phyloP scores from a whole-genome alignment of 2,329 filamentous ascomycete species.

The Zalaria sp. region DNA sequence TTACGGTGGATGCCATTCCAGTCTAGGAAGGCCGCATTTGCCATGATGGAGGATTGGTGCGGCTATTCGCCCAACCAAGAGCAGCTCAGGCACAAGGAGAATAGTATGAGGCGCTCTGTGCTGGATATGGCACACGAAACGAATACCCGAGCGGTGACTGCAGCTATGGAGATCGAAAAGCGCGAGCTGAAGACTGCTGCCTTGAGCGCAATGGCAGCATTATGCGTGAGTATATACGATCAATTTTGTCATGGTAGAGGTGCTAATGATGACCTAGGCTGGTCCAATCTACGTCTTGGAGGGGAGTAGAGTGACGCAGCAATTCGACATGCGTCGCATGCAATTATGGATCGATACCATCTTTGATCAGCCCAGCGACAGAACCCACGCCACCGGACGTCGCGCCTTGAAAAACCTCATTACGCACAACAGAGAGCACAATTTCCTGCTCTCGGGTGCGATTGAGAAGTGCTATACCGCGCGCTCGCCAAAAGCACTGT shows the following conservation, averaged over 20 bases:
- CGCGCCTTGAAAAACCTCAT: conserved; percentile 82
- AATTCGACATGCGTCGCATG: conserved; percentile 87
- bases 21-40: conserved; percentile 84
- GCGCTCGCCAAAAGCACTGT: conserved; percentile 66
- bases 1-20: conserved; percentile 97
- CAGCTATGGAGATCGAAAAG: conserved; percentile 94
- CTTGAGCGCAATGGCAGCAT: conserved; percentile 84
- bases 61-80: conserved; percentile 85
- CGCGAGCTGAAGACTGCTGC: conserved; percentile 80
- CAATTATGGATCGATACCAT: conserved; percentile 92
- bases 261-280: conserved; percentile 16
- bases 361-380: conserved; percentile 81
- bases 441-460: conserved; percentile 75
- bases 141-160: conserved; percentile 65
- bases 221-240: conserved; percentile 51
- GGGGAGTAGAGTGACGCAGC: conserved; percentile 72
- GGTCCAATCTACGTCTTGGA: conserved; percentile 75
- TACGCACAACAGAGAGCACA: conserved; percentile 74
- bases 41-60: conserved; percentile 98
- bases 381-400: conserved; percentile 79
- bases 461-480: conserved; percentile 83
- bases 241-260: conserved; percentile 6
- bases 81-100: conserved; percentile 69
- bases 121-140: conserved; percentile 62
- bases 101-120: conserved; percentile 73